Evolutionary conservation across 2,329 filamentous ascomycete species (phyloP).

Genomic region (Ustilaginoidea virens): DNA sequence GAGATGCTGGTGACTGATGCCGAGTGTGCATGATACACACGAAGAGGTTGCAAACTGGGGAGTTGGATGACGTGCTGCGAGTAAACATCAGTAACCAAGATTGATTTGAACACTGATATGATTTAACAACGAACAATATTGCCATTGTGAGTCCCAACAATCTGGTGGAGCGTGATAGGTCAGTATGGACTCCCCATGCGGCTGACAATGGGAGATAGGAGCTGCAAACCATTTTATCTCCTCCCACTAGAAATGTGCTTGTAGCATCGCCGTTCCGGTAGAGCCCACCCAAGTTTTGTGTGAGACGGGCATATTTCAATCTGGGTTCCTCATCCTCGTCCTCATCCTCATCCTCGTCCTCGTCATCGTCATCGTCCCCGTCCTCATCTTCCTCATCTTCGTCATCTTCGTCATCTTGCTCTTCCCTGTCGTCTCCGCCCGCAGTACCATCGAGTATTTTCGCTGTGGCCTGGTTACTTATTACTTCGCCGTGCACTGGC

Average conservation of each 20-base stretch:
- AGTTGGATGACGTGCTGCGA: constrained; percentile 69
- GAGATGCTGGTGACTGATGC: constrained; percentile 84
- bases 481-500: too few relatives aligned
- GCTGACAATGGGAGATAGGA: too few relatives aligned
- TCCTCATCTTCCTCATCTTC: constrained; percentile 26
- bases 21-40: constrained; percentile 82
- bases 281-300: constrained; percentile 59
- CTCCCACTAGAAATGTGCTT: constrained; percentile 75
- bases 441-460: not conserved
- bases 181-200: too few relatives aligned
- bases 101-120: not conserved
- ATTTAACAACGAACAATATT: constrained; percentile 85
- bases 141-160: constrained; percentile 89
- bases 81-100: not conserved
- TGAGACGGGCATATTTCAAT: constrained; percentile 83
- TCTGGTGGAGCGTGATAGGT: too few relatives aligned
- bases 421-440: constrained; percentile 6
- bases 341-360: constrained; percentile 57
- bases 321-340: constrained; percentile 88
- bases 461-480: too few relatives aligned
- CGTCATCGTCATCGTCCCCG: constrained; percentile 35
- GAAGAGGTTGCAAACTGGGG: constrained; percentile 64
- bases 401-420: constrained; percentile 8
- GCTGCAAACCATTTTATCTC: constrained; percentile 79
- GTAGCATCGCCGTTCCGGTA: constrained; percentile 95